Conservation (phyloP, 148 eudicot species). For the Camellia sinensis region DNA sequence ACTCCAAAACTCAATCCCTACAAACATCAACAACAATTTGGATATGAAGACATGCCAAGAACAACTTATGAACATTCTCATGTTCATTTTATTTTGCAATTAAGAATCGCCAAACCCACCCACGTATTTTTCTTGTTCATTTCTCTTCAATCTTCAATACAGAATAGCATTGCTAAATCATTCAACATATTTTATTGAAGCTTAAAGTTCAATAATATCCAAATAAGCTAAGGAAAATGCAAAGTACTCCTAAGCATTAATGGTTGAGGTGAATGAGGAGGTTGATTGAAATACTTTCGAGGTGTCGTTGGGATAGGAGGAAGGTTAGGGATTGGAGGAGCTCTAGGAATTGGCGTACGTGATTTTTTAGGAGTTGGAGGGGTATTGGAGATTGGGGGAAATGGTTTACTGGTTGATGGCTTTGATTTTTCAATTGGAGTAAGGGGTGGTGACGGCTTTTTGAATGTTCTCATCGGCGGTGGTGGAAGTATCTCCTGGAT, state of each 20-base stretch:
- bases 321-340: constrained; percentile 14
- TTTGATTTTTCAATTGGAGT: too few species aligned
- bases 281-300: constrained; percentile 6
- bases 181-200: too few species aligned
- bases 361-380: background rate
- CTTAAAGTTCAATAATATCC: too few species aligned
- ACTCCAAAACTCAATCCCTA: too few species aligned
- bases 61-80: too few species aligned
- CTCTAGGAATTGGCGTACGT: background rate
- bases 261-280: constrained; percentile 3
- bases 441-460: too few species aligned
- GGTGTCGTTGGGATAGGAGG: constrained; percentile 1
- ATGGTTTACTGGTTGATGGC: too few species aligned
- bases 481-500: background rate
- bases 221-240: background rate
- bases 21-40: too few species aligned
- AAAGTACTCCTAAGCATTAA: background rate
- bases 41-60: too few species aligned
- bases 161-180: background rate
- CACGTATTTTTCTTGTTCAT: background rate
- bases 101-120: background rate
- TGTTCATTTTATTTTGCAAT: background rate
- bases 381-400: background rate
- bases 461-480: background rate
- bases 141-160: background rate